Conservation (phyloP, 305 asterid species). For the Andrographis paniculata region DNA sequence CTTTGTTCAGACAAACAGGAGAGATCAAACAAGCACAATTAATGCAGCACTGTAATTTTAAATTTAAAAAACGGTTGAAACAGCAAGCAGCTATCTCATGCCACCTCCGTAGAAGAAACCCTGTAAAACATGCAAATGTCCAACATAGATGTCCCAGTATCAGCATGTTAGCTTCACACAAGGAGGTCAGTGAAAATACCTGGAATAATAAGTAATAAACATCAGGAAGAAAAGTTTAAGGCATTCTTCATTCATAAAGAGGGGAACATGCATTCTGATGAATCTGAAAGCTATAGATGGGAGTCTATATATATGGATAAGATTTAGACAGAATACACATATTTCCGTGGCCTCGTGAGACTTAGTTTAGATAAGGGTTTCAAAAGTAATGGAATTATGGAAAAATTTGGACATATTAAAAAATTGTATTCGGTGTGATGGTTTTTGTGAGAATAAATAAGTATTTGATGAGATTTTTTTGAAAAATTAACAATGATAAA, state of each 20-base stretch:
- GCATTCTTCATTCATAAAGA: constrained; percentile 10
- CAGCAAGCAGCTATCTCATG: constrained; percentile 40
- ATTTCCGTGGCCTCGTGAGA: no score
- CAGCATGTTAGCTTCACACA: constrained; percentile 89
- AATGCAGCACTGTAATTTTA: background rate
- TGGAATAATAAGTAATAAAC: constrained; percentile 65
- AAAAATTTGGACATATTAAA: no score
- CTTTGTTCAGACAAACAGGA: constrained; percentile 19
- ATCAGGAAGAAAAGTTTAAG: constrained; percentile 36
- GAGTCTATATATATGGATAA: no score
- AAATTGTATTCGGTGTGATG: no score
- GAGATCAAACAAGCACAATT: background rate
- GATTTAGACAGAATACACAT: no score
- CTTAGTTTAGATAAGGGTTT: no score
- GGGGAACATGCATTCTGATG: background rate
- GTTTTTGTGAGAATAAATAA: no score
- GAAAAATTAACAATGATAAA: no score
- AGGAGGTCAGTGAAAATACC: constrained; percentile 96
- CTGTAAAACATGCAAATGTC: constrained; percentile 61
- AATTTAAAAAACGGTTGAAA: constrained; percentile 22
- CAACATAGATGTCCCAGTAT: constrained; percentile 47
- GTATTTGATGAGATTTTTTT: no score
- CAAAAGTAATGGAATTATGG: no score
- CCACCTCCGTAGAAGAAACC: constrained; percentile 43
- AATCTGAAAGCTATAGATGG: no score